Base-by-base conservation (phyloP, 1,284 basidiomycete genomes). In the Volvariella volvacea region DNA sequence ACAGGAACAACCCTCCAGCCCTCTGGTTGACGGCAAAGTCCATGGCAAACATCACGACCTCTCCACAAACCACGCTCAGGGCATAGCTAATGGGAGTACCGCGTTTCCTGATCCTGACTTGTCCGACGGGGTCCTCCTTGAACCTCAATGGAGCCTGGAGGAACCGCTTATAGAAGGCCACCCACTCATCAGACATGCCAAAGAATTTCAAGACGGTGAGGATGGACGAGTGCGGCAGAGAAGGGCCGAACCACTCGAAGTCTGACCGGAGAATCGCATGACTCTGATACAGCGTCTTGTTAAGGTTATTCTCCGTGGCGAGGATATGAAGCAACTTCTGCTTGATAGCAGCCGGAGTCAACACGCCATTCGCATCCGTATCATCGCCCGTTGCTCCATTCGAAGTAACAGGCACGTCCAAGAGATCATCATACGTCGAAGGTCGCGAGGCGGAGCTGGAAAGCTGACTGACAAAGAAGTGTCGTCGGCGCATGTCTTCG, bases 181-280 rank as follows among this genome's bases (percentile, higher is more conserved):
- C 46, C 65, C 67, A 69, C 8, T 56, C 49, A 2, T 61, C 53
- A 1, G 65, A 53, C 46, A 71, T 55, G 20, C 68, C 68, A 39
- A 70, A 61, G 55, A 69, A 70, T 34, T 62, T 55, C 17, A 70
- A 53, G 3, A 68, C 46, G 2, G 63, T 62, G 43, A 67, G 53
- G 47, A 70, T 68, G 4, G 66, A 63, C 6, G 55, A 49, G 43
- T 70, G 67, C 1, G 67, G 63, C 17, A 70, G 55, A 4, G 68
- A 70, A n/a, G 68, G 68, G 1, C 68, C 69, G 41, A 70, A 70
- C 67, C 68, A 70, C 40, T 70, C 67, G 6, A 70, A 52, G 48
- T 71, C 68, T 2, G 68, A 66, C 32, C 65, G 60, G 19, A 70
- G 44, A 10, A 64, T 55, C 2, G 64, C 54, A 34, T 65, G 62